Evolutionary conservation across 78 protist genomes (phyloP), one percentile per base, ranked within the genome.

Genomic region (Dictyostelium brefeldianum): DNA sequence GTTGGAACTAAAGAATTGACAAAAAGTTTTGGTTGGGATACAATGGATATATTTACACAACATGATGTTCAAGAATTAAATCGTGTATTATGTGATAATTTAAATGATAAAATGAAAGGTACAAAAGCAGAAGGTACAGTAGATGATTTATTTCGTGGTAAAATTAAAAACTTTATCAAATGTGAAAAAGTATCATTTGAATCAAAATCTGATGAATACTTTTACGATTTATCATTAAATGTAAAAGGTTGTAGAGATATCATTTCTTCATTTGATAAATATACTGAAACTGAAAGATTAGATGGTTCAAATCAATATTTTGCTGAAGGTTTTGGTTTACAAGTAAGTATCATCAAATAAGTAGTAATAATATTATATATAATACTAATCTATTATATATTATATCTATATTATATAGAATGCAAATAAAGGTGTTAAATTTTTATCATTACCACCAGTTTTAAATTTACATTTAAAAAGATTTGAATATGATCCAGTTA

Each of bases 61-160:
- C 99, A 98, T 82, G 99, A 99, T 84, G 99, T 99, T 46, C 98
- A 97, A 53, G 99, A 99, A 95, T 94, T 99, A 14, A 96, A 90
- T 73, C 96, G 99, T 3, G 99, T 99, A 57, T 92, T 99, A 12
- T 89, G 95, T 46, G 99, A 98, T 85, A 96, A 97, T 57, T 64
- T 99, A 3, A 99, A 98, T 82, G 96, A 89, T 29, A 98, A 98
- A 87, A 97, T 99, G 99, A 98, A 98, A 78, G 96, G 97, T 31
- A 98, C 99, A 20, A 56, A 41, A 5, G 98, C 90, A 2, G 99
- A 98, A 29, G 98, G 98, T 7, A 85, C 95, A 9, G 90, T 99
- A 27, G 89, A 83, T 47, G 59, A 97, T 25, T 96, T 99, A 47
- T 96, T 98, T 78, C 46, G 93, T 10, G 99, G 99, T 10, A 94